Conservation (phyloP, 345 rosid species). For the Corchorus capsularis region DNA sequence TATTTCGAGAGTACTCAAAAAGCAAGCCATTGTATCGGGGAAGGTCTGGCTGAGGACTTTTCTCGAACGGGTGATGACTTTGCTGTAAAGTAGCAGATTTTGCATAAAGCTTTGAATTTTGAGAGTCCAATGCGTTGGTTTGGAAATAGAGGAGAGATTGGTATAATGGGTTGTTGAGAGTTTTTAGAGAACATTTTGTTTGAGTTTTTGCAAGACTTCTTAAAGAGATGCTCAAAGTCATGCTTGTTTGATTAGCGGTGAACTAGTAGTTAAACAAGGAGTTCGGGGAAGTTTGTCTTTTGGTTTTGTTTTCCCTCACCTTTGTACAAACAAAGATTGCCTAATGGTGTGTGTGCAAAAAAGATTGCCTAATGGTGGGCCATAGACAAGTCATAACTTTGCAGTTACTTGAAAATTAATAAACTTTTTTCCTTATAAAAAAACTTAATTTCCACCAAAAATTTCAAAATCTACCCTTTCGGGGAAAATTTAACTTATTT, state of each 20-base stretch:
- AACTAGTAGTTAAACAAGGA: neutral
- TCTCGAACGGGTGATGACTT: slow-evolving; percentile 51
- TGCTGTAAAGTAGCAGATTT: neutral
- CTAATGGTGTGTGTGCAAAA: neutral
- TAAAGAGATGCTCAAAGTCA: slow-evolving; percentile 16
- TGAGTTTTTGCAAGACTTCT: slow-evolving; percentile 22
- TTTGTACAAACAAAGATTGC: too few relatives aligned
- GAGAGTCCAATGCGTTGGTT: slow-evolving; percentile 10
- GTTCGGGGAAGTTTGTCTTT: neutral
- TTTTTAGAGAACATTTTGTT: slow-evolving; percentile 12
- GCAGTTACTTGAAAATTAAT: too few relatives aligned
- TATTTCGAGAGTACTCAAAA: slow-evolving; percentile 53
- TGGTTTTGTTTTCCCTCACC: too few relatives aligned
- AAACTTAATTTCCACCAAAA: too few relatives aligned
- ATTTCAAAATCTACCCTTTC: too few relatives aligned
- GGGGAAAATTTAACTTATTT: too few relatives aligned
- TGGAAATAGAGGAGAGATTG: neutral
- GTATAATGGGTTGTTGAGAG: slow-evolving; percentile 16
- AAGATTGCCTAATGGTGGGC: neutral
- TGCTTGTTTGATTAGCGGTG: neutral
- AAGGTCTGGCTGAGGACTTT: slow-evolving; percentile 39
- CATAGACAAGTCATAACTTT: neutral
- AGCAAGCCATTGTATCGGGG: slow-evolving; percentile 40
- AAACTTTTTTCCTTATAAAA: too few relatives aligned
- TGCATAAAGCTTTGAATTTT: neutral